phyloP scores from a whole-genome alignment of 805 yeast species.

The Candida pseudoglaebosa region DNA sequence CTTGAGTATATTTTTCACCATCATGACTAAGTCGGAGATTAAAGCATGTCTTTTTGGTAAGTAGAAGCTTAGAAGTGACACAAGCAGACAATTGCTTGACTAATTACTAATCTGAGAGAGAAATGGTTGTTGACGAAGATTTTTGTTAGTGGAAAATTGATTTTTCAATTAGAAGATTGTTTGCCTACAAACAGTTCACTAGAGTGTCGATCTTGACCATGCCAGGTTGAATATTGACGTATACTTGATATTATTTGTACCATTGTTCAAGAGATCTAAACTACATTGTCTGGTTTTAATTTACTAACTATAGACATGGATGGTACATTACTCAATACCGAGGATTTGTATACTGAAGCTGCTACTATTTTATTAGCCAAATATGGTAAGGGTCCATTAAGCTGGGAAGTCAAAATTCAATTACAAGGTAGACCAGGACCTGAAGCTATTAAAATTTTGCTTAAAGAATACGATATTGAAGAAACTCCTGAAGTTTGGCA shows the following conservation, averaged over 20 bases:
- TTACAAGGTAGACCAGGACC: slow-evolving; percentile 91
- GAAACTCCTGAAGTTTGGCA: slow-evolving; percentile 61
- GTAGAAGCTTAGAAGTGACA: slow-evolving; percentile 27
- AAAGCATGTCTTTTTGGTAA: slow-evolving; percentile 72
- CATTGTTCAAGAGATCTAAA: too few species aligned
- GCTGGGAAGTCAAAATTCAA: slow-evolving; percentile 86
- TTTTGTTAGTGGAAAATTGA: too few species aligned
- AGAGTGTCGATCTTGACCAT: too few species aligned
- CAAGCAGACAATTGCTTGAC: too few species aligned
- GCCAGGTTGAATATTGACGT: too few species aligned
- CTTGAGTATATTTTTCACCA: too few species aligned
- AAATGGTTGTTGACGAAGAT: too few species aligned
- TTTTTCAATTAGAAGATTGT: too few species aligned
- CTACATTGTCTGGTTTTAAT: too few species aligned
- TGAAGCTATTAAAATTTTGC: slow-evolving; percentile 59
- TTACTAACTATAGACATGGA: slow-evolving; percentile 69
- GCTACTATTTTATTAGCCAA: slow-evolving; percentile 60
- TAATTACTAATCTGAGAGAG: too few species aligned
- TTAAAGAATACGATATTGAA: slow-evolving; percentile 67
- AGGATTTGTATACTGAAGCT: slow-evolving; percentile 82
- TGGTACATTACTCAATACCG: slow-evolving; percentile 89
- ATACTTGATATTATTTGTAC: too few species aligned
- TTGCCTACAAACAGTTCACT: too few species aligned
- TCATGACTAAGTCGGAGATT: slow-evolving; percentile 17
- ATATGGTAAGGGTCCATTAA: slow-evolving; percentile 73